Evolutionary conservation across 257 asterid species (phyloP), one percentile per base, ranked within the genome.

Genomic region (Gentiana macrophylla): DNA sequence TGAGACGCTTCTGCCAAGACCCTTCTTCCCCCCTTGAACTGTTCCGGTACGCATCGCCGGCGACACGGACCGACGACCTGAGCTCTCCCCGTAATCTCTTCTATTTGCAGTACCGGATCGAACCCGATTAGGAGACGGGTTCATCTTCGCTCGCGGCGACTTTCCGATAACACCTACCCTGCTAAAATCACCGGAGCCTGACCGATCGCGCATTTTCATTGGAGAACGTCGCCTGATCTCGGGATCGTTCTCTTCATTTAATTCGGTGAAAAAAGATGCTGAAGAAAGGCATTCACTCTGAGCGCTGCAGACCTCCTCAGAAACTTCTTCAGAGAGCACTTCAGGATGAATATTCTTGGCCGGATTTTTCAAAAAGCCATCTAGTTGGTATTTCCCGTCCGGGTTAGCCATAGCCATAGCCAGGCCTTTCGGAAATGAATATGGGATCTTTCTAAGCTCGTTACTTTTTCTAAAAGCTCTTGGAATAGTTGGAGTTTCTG

Each of bases 1-100:
- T 4, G 97, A 76, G 1, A 50, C 72, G 15, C 80, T 75, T 59
- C 89, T 68, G 12, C 64, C 83, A 56, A 69, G 33, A 3, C 76
- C 82, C 62, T 66, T 11, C 45, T 54, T 71, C 24, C 24, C 24
- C 24, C 59, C 8, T 0, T 75, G 57, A 6, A 66, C 77, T 12
- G 58, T 12, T 0, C 79, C 94, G 32, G 49, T 12, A 2, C 82
- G 78, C 46, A 57, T 68, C 59, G 60, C 89, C 54, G 94, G 95
- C 1, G 97, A 89, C 57, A 76, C 67, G 2, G 93, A 86, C 63
- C 94, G 67, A 53, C 93, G 64, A 32, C 80, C 80, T n/a, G 94
- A 72, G 35, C 72, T 69, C 74, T 78, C 86, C 50, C 78, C 87
- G 3, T 35, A 65, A 4, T 76, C 90, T 50, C 57, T 78, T 55